A percentile compares a stretch with the other conserved stretches of the same genome.
Evolutionary conservation across 495 filamentous ascomycete genomes (phyloP).

Genomic region (Aspergillus wentii): DNA sequence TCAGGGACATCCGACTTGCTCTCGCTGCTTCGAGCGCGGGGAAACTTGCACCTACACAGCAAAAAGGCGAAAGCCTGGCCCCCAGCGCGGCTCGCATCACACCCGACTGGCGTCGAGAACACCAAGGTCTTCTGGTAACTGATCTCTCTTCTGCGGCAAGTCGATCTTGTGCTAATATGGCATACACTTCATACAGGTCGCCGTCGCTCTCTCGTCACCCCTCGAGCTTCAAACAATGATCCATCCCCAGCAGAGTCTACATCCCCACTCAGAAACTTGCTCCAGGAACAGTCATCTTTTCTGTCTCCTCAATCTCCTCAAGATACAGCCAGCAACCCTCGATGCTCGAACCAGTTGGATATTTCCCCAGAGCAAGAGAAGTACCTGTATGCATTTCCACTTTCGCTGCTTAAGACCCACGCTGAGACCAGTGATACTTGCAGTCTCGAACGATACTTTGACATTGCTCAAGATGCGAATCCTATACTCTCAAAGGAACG

Average conservation of each 20-base stretch:
- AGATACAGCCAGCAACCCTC: conserved; percentile 2
- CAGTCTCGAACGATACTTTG: conserved; percentile 15
- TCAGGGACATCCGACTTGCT: conserved; percentile 12
- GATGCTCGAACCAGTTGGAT: background rate
- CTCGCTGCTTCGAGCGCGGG: conserved; percentile 17
- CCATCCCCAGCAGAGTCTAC: no score
- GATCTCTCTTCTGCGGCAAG: no score
- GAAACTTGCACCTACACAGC: conserved; percentile 11
- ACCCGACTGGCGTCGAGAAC: background rate
- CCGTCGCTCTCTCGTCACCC: no score
- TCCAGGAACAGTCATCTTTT: conserved; percentile 2
- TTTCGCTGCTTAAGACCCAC: no score
- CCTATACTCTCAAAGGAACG: conserved; percentile 19
- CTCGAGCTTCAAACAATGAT: no score
- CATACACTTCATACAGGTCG: no score
- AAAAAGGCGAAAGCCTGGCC: conserved; percentile 9
- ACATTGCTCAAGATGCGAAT: conserved; percentile 21
- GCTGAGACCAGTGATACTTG: background rate
- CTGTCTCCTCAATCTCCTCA: conserved; percentile 1
- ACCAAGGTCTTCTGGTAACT: conserved; percentile 4
- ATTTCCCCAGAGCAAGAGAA: conserved; percentile 5
- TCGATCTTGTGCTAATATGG: no score
- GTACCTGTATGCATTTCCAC: conserved; percentile 8
- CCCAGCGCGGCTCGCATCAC: conserved; percentile 7
- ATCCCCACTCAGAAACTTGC: no score